Evolutionary conservation across 371 early-diverging fungal species (phyloP), one percentile per base, ranked within the genome.

Genomic region (Lichtheimia ramosa): DNA sequence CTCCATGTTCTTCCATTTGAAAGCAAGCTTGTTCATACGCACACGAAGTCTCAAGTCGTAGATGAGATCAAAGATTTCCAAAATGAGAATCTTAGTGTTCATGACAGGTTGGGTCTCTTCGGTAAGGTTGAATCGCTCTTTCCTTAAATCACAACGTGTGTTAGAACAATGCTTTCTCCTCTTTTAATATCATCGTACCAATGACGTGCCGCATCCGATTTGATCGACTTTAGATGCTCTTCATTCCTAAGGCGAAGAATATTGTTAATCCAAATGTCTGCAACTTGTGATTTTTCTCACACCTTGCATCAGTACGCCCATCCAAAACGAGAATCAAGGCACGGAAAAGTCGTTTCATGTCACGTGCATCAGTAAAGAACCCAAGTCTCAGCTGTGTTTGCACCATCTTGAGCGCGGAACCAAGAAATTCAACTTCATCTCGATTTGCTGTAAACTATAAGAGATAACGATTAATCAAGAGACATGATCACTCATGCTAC

Each of bases 81-180:
- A 58, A 4, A 80, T 75, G 49, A 79, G 79, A 13, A 84, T 79
- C 58, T 84, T 84, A 20, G 70, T 64, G 25, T 74, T 65, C 70
- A 82, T 78, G 13, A 73, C 68, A 3, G 64, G 59, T 21, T 64
- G 66, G 27, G 70, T 81, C 12, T 59, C 58, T 58, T 83, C 83
- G 16, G 73, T 74, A 49, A 72, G 62, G 3, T 62, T 48, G 48
- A 73, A 83, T 15, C 79, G 68, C 4, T 77, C 79, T 20, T 51
- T 51, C 56, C 62, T 69, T 56, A 27, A 16, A 18, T 56, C 3
- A 18, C 14, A 20, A 24, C 1, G 3, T n/a, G 34, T 10, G 3
- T 5, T 23, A 25, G 23, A 21, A 2, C 21, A 15, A 28, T 52
- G 18, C 20, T 15, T 21, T 48, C 5, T 53, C 34, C 6, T 6